Base-by-base conservation (phyloP, 768 basidiomycete species). In the Boletus vermiculosoides region DNA sequence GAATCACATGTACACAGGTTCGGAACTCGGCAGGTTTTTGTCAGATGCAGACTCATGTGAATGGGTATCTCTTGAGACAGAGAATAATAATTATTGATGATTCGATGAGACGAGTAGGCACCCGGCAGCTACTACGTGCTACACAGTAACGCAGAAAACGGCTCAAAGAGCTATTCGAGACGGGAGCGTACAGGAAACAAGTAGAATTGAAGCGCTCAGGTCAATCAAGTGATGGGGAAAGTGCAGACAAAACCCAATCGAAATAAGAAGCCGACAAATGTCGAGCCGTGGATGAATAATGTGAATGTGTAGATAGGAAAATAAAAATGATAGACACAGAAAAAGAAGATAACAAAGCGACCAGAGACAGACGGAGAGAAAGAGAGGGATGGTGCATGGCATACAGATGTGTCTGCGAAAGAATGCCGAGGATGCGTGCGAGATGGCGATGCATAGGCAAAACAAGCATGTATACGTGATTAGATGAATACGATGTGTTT, bases 401-500 rank as follows among this genome's bases (percentile, higher is more conserved):
- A 68, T 68, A 68, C 66, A 70, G 55, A 59, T 60, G 60, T 61
- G 62, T 55, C 59, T 63, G 65, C 44, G 30, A 55, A 60, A 44
- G 53, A 63, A 57, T 58, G 67, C 63, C 68, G 52, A 30, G 36
- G 45, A 54, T 65, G 50, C 56, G 61, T 59, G 58, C 55, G 57
- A 52, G 50, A 55, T 54, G 53, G 50, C 58, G 51, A 58, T 33
- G 42, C 66, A 67, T 64, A 64, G 64, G 68, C 66, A 68, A 67
- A 73, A 71, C 70, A 54, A 63, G 63, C 72, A 72, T 73, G 66
- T 69, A 73, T 57, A 70, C 71, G 62, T 25, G 54, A 51, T 62
- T 66, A 70, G 60, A 66, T 66, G 68, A 48, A 66, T 71, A 71
- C 68, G 66, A 72, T 70, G 72, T 64, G 68, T 71, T 70, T 73